Percentiles rank a stretch among this genome's conserved stretches.
phyloP scores from a whole-genome alignment of 305 asterid species.

The Fraxinus sp. region DNA sequence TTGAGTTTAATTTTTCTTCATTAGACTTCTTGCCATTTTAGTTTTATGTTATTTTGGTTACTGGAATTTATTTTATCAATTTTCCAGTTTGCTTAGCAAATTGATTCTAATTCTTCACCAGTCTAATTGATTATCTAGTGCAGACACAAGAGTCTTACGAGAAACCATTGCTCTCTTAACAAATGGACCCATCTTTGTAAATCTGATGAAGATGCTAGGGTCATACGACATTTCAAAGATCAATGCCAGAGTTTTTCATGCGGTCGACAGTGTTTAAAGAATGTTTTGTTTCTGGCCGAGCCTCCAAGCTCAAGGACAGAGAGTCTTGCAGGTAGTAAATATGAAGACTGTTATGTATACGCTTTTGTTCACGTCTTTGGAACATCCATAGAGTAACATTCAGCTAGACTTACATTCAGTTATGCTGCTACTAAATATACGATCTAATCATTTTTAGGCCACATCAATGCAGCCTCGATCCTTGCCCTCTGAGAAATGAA shows the following conservation, averaged over 20 bases:
- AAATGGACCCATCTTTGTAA: not conserved
- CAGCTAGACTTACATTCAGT: not conserved
- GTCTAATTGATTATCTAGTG: not conserved
- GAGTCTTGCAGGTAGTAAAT: not conserved
- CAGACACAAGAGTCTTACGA: not conserved
- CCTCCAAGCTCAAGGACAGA: not conserved
- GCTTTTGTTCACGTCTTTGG: not conserved
- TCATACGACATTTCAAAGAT: not conserved
- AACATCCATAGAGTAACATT: not conserved
- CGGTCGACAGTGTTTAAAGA: not conserved
- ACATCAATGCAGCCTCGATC: no score
- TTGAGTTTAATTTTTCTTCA: not conserved
- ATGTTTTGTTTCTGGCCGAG: not conserved
- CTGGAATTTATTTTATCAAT: not conserved
- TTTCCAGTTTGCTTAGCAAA: not conserved
- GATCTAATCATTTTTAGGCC: no score
- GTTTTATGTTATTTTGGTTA: not conserved
- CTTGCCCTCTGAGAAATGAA: no score
- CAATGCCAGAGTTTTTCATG: not conserved
- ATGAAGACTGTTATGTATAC: not conserved
- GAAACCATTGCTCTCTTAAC: not conserved
- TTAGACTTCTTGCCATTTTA: not conserved
- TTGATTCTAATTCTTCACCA: not conserved
- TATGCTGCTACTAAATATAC: no score
- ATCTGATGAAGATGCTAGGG: not conserved